Percentiles rank a stretch among this genome's conserved stretches.
Conservation (phyloP, 2,329 filamentous ascomycete genomes). For the Akanthomyces muscarius region DNA sequence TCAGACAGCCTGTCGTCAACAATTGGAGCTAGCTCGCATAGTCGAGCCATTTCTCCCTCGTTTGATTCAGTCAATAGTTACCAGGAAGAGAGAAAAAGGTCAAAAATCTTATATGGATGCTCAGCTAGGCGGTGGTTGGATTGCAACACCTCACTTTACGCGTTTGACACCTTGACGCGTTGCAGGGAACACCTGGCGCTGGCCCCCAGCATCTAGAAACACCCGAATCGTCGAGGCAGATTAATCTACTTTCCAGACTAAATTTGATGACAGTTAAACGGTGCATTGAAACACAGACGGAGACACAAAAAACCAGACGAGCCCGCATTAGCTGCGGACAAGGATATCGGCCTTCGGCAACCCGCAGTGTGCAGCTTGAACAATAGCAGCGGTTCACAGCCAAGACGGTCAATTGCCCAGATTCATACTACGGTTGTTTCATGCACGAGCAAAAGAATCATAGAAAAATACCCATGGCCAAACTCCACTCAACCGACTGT, state of each 20-base stretch:
- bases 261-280: no score
- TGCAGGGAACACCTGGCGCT: not conserved
- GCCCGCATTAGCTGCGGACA: not conserved
- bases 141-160: slow-evolving; percentile 5
- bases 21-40: not conserved
- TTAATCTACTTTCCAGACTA: not conserved
- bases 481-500: not conserved
- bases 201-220: not conserved
- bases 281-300: not conserved
- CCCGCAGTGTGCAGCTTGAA: not conserved
- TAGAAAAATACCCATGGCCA: not conserved
- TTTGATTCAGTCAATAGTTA: not conserved
- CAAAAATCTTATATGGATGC: not conserved
- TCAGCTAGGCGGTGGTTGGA: not conserved
- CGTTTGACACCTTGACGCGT: slow-evolving; percentile 2
- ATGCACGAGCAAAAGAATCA: not conserved
- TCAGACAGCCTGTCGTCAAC: not conserved
- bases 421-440: not conserved
- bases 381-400: not conserved
- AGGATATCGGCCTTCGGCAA: not conserved
- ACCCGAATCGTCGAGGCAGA: not conserved
- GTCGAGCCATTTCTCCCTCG: not conserved
- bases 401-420: not conserved
- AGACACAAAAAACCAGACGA: not conserved
- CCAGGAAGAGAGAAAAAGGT: not conserved